These are phyloP conservation scores for Globisporangium nunn DNA, from an alignment of 352 stramenopile species.

Conservation along the genomic window DNA sequence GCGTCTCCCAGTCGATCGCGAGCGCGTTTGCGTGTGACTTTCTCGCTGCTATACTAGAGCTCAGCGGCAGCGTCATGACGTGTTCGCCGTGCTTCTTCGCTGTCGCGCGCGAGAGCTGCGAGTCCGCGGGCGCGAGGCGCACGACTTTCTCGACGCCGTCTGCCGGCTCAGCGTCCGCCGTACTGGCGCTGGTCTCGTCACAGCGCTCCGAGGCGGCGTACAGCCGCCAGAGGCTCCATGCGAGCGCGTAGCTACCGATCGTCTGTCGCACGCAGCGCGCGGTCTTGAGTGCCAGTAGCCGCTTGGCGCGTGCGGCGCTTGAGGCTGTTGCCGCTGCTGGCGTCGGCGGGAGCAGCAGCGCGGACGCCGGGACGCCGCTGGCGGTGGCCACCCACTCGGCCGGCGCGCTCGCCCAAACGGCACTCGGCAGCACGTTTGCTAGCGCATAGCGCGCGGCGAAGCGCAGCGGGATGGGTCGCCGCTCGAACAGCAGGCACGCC, in stretches of 20 bases:
- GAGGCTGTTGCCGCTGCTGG: not conserved
- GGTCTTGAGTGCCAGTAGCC: slow-evolving; percentile 35
- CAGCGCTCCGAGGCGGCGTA: not conserved
- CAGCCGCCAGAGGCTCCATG: slow-evolving; percentile 42
- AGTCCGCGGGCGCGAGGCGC: slow-evolving; percentile 33
- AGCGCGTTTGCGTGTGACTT: slow-evolving; percentile 6
- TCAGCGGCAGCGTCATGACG: slow-evolving; percentile 18
- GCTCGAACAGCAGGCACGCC: slow-evolving; percentile 46
- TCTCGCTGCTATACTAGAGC: not conserved
- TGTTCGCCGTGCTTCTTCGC: slow-evolving; percentile 38
- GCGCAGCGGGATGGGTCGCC: slow-evolving; percentile 54
- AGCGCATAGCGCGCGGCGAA: slow-evolving; percentile 54
- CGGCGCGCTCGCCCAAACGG: slow-evolving; percentile 48
- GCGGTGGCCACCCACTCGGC: slow-evolving; percentile 37
- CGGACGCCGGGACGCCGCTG: slow-evolving; percentile 20
- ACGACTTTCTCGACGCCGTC: slow-evolving; percentile 30
- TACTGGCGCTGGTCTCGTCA: not conserved
- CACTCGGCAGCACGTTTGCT: slow-evolving; percentile 53
- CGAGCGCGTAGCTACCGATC: slow-evolving; percentile 54
- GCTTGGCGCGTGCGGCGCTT: slow-evolving; percentile 16
- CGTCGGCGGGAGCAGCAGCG: slow-evolving; percentile 18
- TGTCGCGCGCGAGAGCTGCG: slow-evolving; percentile 34
- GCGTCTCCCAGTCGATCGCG: slow-evolving; percentile 9
- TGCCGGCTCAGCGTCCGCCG: not conserved
- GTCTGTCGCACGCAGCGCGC: slow-evolving; percentile 41